These are phyloP conservation scores for Podila epigama DNA, from an alignment of 192 early-diverging fungal species.

Conservation along the genomic window DNA sequence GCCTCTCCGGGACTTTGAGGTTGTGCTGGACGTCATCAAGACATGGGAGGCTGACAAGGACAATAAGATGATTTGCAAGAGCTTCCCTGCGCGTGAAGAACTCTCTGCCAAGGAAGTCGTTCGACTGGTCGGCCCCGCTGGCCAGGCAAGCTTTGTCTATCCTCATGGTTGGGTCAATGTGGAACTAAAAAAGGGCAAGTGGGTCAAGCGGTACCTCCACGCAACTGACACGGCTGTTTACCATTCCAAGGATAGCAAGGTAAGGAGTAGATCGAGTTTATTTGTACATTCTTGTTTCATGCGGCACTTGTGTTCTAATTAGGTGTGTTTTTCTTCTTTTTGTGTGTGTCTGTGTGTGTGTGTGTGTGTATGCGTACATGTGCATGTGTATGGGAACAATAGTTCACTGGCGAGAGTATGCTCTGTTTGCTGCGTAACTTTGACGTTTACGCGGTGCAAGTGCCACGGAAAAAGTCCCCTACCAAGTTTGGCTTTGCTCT, in stretches of 20 bases:
- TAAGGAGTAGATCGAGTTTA: constrained; percentile 24
- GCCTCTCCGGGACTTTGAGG: constrained; percentile 91
- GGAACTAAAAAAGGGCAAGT: constrained; percentile 84
- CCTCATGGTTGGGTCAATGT: constrained; percentile 73
- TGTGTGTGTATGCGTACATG: no score
- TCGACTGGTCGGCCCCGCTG: constrained; percentile 39
- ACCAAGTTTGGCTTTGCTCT: constrained; percentile 86
- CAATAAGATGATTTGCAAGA: constrained; percentile 83
- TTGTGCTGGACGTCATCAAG: constrained; percentile 79
- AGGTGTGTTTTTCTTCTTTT: no score
- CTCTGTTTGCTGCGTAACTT: constrained; percentile 71
- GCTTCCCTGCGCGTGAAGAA: constrained; percentile 67
- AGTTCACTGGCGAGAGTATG: constrained; percentile 48
- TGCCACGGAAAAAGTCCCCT: constrained; percentile 72
- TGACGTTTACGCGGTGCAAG: constrained; percentile 86
- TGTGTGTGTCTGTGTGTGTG: no score
- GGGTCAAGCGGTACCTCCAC: constrained; percentile 79
- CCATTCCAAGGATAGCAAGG: constrained; percentile 72
- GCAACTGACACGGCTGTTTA: constrained; percentile 71
- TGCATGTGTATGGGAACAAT: no score
- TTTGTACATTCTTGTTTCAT: background rate
- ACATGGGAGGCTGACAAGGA: constrained; percentile 82
- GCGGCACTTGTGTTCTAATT: background rate
- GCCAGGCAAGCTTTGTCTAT: constrained; percentile 34
- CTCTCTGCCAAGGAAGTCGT: constrained; percentile 63